phyloP scores from a whole-genome alignment of 176 grass and related monocot genomes.

The Triticum dicoccoides region DNA sequence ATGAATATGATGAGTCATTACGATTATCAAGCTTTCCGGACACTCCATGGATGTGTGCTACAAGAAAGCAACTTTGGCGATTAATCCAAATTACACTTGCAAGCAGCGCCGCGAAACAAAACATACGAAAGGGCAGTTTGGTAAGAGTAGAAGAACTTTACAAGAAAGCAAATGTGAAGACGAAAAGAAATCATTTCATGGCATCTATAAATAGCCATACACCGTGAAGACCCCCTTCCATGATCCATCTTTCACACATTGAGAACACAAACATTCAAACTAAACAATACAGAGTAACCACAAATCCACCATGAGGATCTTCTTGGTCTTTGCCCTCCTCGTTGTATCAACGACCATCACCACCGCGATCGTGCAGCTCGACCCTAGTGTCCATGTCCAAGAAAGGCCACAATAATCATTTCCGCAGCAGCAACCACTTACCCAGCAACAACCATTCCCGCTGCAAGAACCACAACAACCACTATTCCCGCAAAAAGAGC shows the following conservation, averaged over 20 bases:
- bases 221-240: no score
- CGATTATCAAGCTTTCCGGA: background rate
- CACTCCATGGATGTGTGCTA: background rate
- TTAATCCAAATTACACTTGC: background rate
- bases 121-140: background rate
- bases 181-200: background rate
- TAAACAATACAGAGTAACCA: background rate
- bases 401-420: background rate
- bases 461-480: no score
- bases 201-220: no score
- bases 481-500: no score
- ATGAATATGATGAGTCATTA: background rate
- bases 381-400: background rate
- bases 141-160: background rate
- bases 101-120: background rate
- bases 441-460: background rate
- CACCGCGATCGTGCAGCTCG: background rate
- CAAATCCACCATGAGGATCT: background rate
- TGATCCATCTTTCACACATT: no score
- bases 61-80: background rate
- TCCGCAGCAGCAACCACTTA: background rate
- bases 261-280: background rate
- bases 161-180: background rate
- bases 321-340: background rate
- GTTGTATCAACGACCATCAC: background rate